Evolutionary conservation across 2,329 filamentous ascomycete genomes (phyloP).

Genomic region (Pestalotiopsis sp.): DNA sequence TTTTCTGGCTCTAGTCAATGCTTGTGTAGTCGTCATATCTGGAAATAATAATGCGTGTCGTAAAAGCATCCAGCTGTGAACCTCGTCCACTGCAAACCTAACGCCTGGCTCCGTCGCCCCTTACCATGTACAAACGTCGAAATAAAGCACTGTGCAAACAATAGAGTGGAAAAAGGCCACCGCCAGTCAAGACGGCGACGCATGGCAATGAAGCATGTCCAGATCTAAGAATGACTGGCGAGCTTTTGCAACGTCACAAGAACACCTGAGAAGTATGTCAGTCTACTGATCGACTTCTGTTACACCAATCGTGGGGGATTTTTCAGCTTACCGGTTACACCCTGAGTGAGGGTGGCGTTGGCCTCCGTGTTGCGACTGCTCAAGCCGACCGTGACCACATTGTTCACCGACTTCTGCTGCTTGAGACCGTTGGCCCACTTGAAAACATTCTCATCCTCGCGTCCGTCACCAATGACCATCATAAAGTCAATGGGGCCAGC

Average conservation of each 20-base stretch:
- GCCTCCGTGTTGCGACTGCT: constrained; percentile 89
- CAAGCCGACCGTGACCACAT: constrained; percentile 84
- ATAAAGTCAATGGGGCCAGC: constrained; percentile 73
- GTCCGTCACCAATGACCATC: constrained; percentile 86
- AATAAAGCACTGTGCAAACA: not conserved
- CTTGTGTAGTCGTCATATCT: not conserved
- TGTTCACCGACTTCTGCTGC: constrained; percentile 58
- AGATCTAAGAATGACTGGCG: constrained; percentile 39
- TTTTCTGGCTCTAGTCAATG: not conserved
- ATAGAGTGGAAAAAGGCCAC: not conserved
- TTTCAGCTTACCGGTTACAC: constrained; percentile 77
- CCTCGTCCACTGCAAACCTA: not conserved
- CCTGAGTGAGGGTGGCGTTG: constrained; percentile 82
- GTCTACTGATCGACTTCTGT: constrained; percentile 16
- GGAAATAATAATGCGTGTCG: not conserved
- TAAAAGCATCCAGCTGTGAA: not conserved
- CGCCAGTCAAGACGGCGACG: not conserved
- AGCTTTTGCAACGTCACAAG: constrained; percentile 56
- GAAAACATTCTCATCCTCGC: constrained; percentile 93
- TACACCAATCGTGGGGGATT: constrained; percentile 12
- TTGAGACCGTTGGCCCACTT: constrained; percentile 85
- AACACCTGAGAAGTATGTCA: constrained; percentile 39
- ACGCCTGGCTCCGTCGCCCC: not conserved
- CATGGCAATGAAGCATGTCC: not conserved
- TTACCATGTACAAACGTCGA: not conserved